phyloP scores from a whole-genome alignment of 164 flowering plant genomes.

The Chimonanthus salicifolius region DNA sequence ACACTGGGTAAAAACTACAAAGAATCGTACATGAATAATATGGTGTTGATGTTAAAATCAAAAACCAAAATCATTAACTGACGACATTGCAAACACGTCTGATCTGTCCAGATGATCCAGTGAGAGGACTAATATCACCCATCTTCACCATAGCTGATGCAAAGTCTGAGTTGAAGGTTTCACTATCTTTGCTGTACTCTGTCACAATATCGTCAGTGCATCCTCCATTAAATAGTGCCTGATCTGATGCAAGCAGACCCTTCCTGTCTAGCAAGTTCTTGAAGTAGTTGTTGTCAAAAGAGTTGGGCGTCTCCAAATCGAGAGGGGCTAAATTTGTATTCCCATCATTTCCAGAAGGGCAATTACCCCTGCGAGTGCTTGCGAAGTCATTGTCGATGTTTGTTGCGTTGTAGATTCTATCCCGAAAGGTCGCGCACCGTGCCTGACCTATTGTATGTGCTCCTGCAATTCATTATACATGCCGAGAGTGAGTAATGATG shows the following conservation, averaged over 20 bases:
- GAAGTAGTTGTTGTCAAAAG: slow-evolving; percentile 47
- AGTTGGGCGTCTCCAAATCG: slow-evolving; percentile 41
- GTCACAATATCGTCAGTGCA: slow-evolving; percentile 11
- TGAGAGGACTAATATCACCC: slow-evolving; percentile 23
- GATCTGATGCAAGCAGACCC: slow-evolving; percentile 13
- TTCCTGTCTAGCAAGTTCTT: slow-evolving; percentile 24
- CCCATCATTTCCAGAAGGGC: slow-evolving; percentile 23
- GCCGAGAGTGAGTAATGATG: too few relatives aligned
- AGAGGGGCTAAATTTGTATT: slow-evolving; percentile 36
- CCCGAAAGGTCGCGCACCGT: slow-evolving; percentile 22
- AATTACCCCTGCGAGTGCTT: slow-evolving; percentile 22
- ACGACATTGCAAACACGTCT: too few relatives aligned
- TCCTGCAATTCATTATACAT: slow-evolving; percentile 11
- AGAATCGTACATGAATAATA: too few relatives aligned
- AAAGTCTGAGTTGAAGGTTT: slow-evolving; percentile 6
- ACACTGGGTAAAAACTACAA: too few relatives aligned
- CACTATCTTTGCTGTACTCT: slow-evolving; percentile 5
- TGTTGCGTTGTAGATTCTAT: slow-evolving; percentile 30
- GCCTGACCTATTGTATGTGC: slow-evolving; percentile 45
- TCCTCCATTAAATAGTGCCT: slow-evolving; percentile 13
- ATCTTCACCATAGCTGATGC: slow-evolving; percentile 16
- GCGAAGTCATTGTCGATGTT: slow-evolving; percentile 43
- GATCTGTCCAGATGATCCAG: slow-evolving; percentile 15
- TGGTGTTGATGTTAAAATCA: too few relatives aligned
- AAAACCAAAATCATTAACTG: too few relatives aligned